Evolutionary conservation across 768 basidiomycete genomes (phyloP), one percentile per base, ranked within the genome.

Genomic region (Russula sp.): DNA sequence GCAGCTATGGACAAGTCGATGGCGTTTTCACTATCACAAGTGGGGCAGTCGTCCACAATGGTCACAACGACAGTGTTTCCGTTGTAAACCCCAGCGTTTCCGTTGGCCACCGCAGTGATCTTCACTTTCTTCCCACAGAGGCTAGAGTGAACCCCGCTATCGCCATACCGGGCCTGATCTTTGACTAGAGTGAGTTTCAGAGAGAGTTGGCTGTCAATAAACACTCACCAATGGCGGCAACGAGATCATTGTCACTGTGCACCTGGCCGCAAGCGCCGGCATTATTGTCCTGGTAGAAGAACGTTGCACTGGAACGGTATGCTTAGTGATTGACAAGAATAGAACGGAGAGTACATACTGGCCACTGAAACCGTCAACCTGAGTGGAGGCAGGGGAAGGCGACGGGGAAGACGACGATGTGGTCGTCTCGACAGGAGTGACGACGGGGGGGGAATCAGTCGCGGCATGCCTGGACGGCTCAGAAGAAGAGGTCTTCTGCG

Each of bases 11-110:
- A 90, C 48, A 91, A 77, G 69, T 91, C 89, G 70, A 97, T 84
- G 16, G 86, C 89, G 73, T 87, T 80, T 34, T 40, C 39, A 68
- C 82, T 84, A 0, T 1, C 0, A 52, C 67, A 68, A 20, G 85
- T 85, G n/a, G 90, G 90, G 78, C 91, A 95, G 42, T 80, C 85
- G 68, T 94, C 92, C 13, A 82, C 89, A 66, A 97, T 78, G 31
- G 77, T 80, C 50, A 85, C 91, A 4, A 73, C 77, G 62, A 89
- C 80, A n/a, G 73, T 71, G 73, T 84, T 82, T 54, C 80, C 77
- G 74, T 83, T 84, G 31, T 75, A 68, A 53, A 76, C 76, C 77
- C 90, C 80, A 20, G 73, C 71, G 73, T 84, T 82, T 54, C 80
- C 77, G 74, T 83, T 84, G 31, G 75, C 68, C 52, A 76, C 76